These are phyloP conservation scores for Marsdenia floribunda DNA, from an alignment of 257 asterid genomes.

Conservation along the genomic window DNA sequence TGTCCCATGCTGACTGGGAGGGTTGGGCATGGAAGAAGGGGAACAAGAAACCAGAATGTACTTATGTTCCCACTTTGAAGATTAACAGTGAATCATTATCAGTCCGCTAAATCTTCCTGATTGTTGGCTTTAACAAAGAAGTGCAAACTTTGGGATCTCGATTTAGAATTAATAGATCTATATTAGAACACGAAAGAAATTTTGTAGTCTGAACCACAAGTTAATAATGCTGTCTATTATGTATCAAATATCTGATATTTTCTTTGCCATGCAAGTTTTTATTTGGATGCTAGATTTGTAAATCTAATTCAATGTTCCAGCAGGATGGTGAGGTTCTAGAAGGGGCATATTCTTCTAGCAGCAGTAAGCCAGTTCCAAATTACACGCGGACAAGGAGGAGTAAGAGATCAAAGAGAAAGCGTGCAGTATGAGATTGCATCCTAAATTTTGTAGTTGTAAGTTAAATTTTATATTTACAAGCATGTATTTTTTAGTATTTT, in stretches of 20 bases:
- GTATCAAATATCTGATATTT: not conserved
- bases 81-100: not conserved
- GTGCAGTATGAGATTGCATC: constrained; percentile 56
- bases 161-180: not conserved
- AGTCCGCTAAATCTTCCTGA: not conserved
- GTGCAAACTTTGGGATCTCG: not conserved
- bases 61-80: not conserved
- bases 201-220: not conserved
- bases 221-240: not conserved
- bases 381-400: constrained; percentile 63
- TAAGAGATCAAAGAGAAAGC: constrained; percentile 81
- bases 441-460: constrained; percentile 36
- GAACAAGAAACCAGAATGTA: not conserved
- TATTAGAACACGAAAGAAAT: not conserved
- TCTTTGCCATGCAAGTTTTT: not conserved
- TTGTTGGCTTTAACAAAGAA: not conserved
- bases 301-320: constrained; percentile 14
- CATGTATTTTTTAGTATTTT: not conserved
- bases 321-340: constrained; percentile 64
- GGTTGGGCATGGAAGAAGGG: not conserved
- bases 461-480: constrained; percentile 2
- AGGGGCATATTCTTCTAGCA: constrained; percentile 68
- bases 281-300: not conserved
- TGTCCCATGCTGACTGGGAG: not conserved
- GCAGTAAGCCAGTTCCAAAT: constrained; percentile 50